phyloP scores from a whole-genome alignment of 164 flowering plant species.

The Vitis amurensis region DNA sequence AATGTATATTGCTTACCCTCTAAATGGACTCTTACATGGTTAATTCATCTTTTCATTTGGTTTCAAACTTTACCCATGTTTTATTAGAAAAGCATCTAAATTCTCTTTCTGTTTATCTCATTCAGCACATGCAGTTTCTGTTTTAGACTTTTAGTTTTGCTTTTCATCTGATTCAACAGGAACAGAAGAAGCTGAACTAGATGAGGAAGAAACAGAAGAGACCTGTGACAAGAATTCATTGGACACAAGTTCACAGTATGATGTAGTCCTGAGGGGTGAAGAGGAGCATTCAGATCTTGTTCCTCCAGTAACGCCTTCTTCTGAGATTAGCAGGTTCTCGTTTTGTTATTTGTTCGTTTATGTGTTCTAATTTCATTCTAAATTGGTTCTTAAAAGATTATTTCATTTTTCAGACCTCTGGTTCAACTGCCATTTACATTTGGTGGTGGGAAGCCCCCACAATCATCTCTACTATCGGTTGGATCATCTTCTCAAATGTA shows the following conservation, averaged over 20 bases:
- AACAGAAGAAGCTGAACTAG: slow-evolving; percentile 11
- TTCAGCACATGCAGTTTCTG: not conserved
- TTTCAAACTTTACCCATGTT: not conserved
- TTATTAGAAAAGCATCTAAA: not conserved
- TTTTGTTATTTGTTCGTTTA: not conserved
- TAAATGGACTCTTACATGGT: not conserved
- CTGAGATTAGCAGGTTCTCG: slow-evolving; percentile 17
- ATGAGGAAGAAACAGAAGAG: slow-evolving; percentile 8
- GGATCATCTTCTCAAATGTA: slow-evolving; percentile 10
- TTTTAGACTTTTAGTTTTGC: not conserved
- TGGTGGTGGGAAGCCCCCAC: slow-evolving; percentile 16
- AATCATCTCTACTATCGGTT: slow-evolving; percentile 9
- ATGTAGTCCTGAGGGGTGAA: not conserved
- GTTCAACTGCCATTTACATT: slow-evolving; percentile 4
- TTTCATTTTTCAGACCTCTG: slow-evolving; percentile 11
- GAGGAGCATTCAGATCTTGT: slow-evolving; percentile 9
- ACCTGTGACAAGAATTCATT: not conserved
- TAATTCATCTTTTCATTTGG: too few species aligned
- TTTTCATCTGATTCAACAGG: slow-evolving; percentile 7
- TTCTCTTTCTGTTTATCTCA: not conserved
- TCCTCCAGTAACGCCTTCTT: slow-evolving; percentile 3
- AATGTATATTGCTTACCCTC: not conserved
- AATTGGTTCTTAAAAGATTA: not conserved
- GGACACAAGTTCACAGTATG: slow-evolving; percentile 2
- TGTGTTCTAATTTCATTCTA: not conserved